Evolutionary conservation across 345 rosid species (phyloP).

Genomic region (Eucalyptus urophylla): DNA sequence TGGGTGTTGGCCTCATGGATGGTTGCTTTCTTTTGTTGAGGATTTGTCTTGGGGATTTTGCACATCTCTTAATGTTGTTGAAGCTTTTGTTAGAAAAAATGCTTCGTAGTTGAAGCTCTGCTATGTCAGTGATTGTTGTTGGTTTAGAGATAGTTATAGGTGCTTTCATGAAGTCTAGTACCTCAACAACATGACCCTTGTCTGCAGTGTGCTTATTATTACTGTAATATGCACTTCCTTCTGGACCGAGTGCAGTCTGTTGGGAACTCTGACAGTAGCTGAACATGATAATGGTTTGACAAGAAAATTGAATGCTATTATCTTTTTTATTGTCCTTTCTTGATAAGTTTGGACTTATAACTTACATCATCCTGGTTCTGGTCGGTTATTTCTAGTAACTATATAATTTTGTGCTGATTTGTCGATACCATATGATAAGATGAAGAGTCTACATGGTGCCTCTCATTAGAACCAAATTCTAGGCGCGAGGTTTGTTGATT

Average conservation of each 20-base stretch:
- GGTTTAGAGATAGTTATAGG: not conserved
- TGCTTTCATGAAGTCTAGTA: not conserved
- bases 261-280: not conserved
- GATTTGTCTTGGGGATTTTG: not conserved
- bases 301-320: not conserved
- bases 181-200: not conserved
- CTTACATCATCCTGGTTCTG: not conserved
- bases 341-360: not conserved
- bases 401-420: not conserved
- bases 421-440: not conserved
- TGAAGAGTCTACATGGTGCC: not conserved
- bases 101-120: not conserved
- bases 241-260: not conserved
- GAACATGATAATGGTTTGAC: not conserved
- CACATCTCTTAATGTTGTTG: not conserved
- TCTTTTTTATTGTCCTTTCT: not conserved
- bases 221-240: not conserved
- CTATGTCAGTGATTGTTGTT: not conserved
- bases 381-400: not conserved
- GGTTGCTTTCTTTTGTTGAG: not conserved
- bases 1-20: not conserved
- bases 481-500: not conserved
- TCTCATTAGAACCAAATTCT: not conserved
- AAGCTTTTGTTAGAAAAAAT: not conserved
- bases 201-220: not conserved